A percentile compares a stretch with the other conserved stretches of the same genome.
These are phyloP conservation scores for Aspergillus udagawae DNA, from an alignment of 2,329 filamentous ascomycete genomes.

Conservation along the genomic window DNA sequence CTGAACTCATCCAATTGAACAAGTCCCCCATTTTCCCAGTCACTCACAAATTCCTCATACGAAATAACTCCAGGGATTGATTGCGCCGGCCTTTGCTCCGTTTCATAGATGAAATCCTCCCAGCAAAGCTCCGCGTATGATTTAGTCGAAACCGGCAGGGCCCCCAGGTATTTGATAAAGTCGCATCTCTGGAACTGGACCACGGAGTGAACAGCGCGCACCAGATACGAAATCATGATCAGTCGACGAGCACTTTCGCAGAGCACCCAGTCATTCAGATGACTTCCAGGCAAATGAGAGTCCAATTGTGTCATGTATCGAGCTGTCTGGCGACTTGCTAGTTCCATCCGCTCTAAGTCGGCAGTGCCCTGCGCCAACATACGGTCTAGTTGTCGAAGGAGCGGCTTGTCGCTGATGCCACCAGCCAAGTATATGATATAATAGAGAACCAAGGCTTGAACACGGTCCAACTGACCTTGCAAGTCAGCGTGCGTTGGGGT, in stretches of 20 bases:
- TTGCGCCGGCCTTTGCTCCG: too few relatives aligned
- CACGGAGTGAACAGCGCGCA: constrained; percentile 1
- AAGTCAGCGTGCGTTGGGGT: background rate
- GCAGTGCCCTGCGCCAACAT: background rate
- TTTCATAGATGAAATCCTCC: background rate
- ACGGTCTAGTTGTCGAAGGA: background rate
- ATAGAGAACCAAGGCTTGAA: background rate
- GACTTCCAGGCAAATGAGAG: background rate
- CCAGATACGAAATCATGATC: constrained; percentile 1
- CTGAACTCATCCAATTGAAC: background rate
- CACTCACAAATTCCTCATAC: constrained; percentile 1
- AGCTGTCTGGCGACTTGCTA: background rate
- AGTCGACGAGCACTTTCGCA: constrained; percentile 1
- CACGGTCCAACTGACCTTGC: background rate
- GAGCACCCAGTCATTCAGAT: background rate
- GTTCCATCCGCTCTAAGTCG: background rate
- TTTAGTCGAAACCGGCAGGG: constrained; percentile 1
- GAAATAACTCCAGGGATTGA: background rate
- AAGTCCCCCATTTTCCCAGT: constrained; percentile 1
- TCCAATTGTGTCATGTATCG: background rate
- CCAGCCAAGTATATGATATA: background rate
- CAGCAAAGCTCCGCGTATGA: background rate
- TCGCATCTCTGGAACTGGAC: constrained; percentile 1
- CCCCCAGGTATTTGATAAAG: constrained; percentile 1
- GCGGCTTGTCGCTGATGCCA: background rate